Evolutionary conservation across 495 filamentous ascomycete genomes (phyloP), one percentile per base, ranked within the genome.

Genomic region (Neurospora cerealis): DNA sequence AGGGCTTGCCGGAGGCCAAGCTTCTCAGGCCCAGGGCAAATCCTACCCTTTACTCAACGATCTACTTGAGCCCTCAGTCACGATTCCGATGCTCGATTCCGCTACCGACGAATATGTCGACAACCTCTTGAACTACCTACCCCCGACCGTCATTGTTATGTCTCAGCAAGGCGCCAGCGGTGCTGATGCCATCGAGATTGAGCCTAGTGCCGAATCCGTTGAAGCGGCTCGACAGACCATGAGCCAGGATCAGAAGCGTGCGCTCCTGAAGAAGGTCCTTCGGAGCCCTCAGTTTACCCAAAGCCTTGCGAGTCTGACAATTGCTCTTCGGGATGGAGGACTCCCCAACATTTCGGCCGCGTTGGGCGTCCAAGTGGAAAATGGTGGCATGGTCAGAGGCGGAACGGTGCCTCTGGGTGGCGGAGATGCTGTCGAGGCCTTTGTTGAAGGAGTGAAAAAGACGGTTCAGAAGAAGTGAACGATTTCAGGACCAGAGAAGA

Each of bases 271-370:
- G 81, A 91, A 90, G 76, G 94, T 98, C 19, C 83, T 98, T n/a
- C 89, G 92, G 71, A 94, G 91, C 75, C 96, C 96, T 40, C 96
- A 98, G 77, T 94, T 99, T 78, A 87, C 86, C 71, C 96, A 99
- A 79, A 95, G 93, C 76, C 81, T 97, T 41, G 87, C 89, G 0
- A 94, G 92, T 77, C 83, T 98, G 74, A 97, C 94, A 2, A 87
- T 92, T 79, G 96, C 96, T 32, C 85, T 99, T 66, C 84, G 95
- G 72, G 95, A 99, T 78, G 96, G 96, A n/a, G 96, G 93, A 0
- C 83, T 99, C 70, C 93, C 94, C 15, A 95, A 89, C 76, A 91
- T 99, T 72, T 91, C 93, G 28, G 93, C 97, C 75, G 94, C 94
- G 32, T 81, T 99, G 39, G 87, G 90, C 24, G 88, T 98, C 72